Percentiles rank a stretch among this genome's conserved stretches.
Conservation (phyloP, 2,329 filamentous ascomycete genomes). For the Aspergillus ruber region DNA sequence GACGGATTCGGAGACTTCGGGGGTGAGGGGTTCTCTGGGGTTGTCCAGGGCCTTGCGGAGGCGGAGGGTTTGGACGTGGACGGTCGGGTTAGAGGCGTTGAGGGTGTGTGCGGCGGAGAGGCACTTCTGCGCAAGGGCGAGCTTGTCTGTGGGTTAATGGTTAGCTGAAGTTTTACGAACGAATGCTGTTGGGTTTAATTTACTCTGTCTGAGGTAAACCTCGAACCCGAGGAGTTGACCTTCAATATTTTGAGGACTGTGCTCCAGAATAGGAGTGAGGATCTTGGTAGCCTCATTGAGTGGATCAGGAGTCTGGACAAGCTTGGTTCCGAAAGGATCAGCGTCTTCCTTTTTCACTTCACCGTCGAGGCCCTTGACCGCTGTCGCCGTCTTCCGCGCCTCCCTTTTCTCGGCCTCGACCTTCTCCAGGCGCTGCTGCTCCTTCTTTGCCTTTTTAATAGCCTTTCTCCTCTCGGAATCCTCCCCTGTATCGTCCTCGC, state of each 20-base stretch:
- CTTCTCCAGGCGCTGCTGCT: constrained; percentile 65
- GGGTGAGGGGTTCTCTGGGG: constrained; percentile 53
- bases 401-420: constrained; percentile 79
- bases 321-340: constrained; percentile 74
- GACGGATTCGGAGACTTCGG: constrained; percentile 63
- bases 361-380: constrained; percentile 50
- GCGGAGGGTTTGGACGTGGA: constrained; percentile 68
- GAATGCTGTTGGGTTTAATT: constrained; percentile 27
- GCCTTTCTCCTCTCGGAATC: constrained; percentile 75
- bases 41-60: constrained; percentile 60
- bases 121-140: constrained; percentile 78
- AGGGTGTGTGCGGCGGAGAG: constrained; percentile 66
- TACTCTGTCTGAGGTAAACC: constrained; percentile 78
- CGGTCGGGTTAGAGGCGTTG: constrained; percentile 60
- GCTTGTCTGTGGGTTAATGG: constrained; percentile 58
- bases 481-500: constrained; percentile 44
- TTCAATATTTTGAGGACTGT: constrained; percentile 71
- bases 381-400: constrained; percentile 64
- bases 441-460: constrained; percentile 82
- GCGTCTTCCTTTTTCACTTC: constrained; percentile 79
- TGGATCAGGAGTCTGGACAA: constrained; percentile 75
- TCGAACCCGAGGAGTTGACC: constrained; percentile 84
- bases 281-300: constrained; percentile 84
- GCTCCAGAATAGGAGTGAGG: constrained; percentile 71
- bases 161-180: constrained; percentile 17